Base-by-base conservation (phyloP, 768 basidiomycete genomes). In the Suillus alpinus region DNA sequence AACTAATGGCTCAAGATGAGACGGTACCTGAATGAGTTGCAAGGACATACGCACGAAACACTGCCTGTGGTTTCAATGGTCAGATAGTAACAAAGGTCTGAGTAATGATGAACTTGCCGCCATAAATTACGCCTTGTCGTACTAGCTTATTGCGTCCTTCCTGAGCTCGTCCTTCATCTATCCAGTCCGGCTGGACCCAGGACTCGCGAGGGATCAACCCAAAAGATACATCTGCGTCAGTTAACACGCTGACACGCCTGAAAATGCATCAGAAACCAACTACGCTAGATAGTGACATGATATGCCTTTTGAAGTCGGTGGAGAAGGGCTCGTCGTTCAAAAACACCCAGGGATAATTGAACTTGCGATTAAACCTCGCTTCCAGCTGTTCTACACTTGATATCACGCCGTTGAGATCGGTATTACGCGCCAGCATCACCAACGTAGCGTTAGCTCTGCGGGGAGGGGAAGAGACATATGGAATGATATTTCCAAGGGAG, bases 181-280 rank as follows among this genome's bases (percentile, higher is more conserved):
- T 84, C 84, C 82, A 89, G 37, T 80, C 79, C 0, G 90, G 90
- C 69, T 91, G 90, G 62, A 76, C 74, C 90, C 90, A 92, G 57
- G 89, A 80, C 3, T 84, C 80, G 26, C 70, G 71, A 18, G 86
- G 83, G 29, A 92, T 83, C 2, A 78, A 68, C 8, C 86, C 87
- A 64, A 86, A 89, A 16, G 75, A 68, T 36, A 84, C 75, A 4
- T 78, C 74, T 2, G 79, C 73, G 10, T 72, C 65, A 1, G 81
- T 83, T 52, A 83, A 56, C 9, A 75, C 72, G 39, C 66, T 58
- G 14, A 77, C 66, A 14, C 71, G 72, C 36, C 78, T 74, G 43
- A 62, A 65, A 49, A 59, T 53, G n/a, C 74, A 61, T 53, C 68
- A 73, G 44, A 64, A 59, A 16, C 46, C 16, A 51, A 56, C 18